These are phyloP conservation scores for Lentinula boryana DNA, from an alignment of 768 basidiomycete species.

Conservation along the genomic window DNA sequence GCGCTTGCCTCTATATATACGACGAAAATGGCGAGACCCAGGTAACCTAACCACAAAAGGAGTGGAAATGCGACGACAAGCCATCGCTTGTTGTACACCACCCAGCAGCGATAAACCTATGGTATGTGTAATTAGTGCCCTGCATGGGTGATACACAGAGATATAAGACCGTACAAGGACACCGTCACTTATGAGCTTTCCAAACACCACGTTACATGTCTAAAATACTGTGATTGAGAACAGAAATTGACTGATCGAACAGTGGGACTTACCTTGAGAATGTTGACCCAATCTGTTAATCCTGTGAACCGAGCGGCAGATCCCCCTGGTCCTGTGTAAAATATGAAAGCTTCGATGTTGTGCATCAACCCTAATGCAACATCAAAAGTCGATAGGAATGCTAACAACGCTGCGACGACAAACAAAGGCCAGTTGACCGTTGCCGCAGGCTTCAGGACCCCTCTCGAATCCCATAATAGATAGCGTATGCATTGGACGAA, in stretches of 20 bases:
- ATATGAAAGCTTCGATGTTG: slow-evolving; percentile 10
- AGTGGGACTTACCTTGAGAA: slow-evolving; percentile 6
- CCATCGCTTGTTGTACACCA: slow-evolving; percentile 5
- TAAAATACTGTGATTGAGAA: background rate
- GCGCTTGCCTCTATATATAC: slow-evolving; percentile 2
- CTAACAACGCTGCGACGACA: slow-evolving; percentile 7
- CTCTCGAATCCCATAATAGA: background rate
- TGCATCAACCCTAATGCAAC: slow-evolving; percentile 7
- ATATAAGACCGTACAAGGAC: slow-evolving; percentile 1
- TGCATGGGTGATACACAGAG: background rate
- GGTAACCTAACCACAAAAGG: slow-evolving; percentile 3
- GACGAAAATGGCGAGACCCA: background rate
- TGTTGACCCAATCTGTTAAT: slow-evolving; percentile 11
- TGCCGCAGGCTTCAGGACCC: background rate
- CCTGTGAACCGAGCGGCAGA: slow-evolving; percentile 3
- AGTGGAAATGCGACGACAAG: slow-evolving; percentile 2
- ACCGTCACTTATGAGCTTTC: slow-evolving; percentile 8
- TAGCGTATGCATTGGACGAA: background rate
- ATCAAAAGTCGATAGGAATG: slow-evolving; percentile 10
- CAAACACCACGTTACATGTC: slow-evolving; percentile 7
- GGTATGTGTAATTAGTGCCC: background rate
- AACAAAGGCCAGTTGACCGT: slow-evolving; percentile 12
- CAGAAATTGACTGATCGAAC: background rate
- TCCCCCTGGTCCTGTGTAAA: slow-evolving; percentile 10
- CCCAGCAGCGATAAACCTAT: slow-evolving; percentile 13